phyloP scores from a whole-genome alignment of 331 rosid species.

The Malus hybrid region DNA sequence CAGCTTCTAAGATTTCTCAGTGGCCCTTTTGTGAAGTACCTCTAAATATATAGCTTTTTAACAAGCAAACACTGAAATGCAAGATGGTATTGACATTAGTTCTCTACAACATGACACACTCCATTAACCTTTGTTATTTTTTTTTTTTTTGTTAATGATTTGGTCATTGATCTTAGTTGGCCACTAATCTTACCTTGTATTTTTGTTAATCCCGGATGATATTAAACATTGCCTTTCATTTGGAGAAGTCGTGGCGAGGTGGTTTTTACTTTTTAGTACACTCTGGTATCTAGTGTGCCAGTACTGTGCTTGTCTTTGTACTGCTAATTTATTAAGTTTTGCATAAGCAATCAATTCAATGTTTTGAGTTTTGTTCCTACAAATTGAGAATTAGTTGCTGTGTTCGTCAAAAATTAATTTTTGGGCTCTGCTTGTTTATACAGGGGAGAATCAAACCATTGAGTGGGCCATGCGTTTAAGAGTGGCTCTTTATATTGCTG shows the following conservation, averaged over 20 bases:
- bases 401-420: no score
- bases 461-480: no score
- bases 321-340: no score
- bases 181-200: not conserved
- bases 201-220: not conserved
- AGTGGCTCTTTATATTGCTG: no score
- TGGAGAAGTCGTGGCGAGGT: not conserved
- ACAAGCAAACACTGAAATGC: not conserved
- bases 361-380: no score
- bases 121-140: no score
- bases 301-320: not conserved
- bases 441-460: no score
- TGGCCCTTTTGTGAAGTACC: constrained; percentile 1
- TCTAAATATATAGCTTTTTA: not conserved
- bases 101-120: not conserved
- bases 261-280: not conserved
- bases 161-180: not conserved
- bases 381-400: no score
- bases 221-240: not conserved
- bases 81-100: not conserved
- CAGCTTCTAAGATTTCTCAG: not conserved
- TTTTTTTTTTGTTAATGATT: not conserved
- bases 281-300: not conserved
- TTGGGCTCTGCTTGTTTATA: no score
- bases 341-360: no score